Conservation (phyloP, 495 filamentous ascomycete species). For the Xylaria telfairii region DNA sequence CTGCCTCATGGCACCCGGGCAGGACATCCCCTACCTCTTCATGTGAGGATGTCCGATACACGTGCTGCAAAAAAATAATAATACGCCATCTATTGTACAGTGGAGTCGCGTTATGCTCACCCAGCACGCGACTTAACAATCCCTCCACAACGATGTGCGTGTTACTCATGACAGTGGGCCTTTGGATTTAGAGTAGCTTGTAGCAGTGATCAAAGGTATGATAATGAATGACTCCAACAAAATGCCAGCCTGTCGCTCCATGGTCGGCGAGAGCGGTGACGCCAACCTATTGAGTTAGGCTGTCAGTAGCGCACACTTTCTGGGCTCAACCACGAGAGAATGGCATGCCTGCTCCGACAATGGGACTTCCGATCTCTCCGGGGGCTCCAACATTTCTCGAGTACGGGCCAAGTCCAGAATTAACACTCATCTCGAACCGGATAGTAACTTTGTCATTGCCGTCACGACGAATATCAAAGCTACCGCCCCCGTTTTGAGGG, state of each 20-base stretch:
- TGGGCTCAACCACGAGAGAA: conserved; percentile 16
- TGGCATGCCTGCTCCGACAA: conserved; percentile 55
- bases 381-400: conserved; percentile 49
- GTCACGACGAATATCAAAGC: conserved; percentile 68
- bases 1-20: conserved; percentile 10
- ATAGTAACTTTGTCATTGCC: conserved; percentile 59
- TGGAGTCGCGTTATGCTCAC: conserved; percentile 29
- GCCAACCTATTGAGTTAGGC: neutral
- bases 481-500: conserved; percentile 84
- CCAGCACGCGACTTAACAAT: conserved; percentile 26
- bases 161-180: conserved; percentile 14
- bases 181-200: neutral
- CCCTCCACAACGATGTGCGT: conserved; percentile 25
- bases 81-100: conserved; percentile 29
- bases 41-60: neutral
- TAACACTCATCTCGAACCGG: conserved; percentile 39
- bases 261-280: neutral
- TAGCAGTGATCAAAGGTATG: neutral
- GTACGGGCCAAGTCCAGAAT: conserved; percentile 30
- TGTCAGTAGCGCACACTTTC: neutral
- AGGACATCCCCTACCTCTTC: neutral
- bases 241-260: neutral
- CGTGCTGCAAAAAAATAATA: conserved; percentile 20
- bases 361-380: conserved; percentile 60
- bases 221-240: conserved; percentile 13